Conservation (phyloP, 305 asterid genomes). For the Fraxinus baroniana region DNA sequence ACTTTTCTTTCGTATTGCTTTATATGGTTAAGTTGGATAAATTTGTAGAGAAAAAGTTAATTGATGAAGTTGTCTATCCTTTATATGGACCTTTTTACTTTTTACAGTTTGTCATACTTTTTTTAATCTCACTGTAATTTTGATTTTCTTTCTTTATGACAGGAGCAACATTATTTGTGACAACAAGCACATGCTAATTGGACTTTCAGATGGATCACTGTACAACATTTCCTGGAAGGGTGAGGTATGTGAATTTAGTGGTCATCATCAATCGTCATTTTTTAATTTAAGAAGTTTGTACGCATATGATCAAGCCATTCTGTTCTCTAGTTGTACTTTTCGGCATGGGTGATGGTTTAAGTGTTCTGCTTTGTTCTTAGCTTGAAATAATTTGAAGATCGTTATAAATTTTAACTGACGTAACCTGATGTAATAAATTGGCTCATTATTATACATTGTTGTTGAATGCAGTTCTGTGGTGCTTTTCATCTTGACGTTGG, state of each 20-base stretch:
- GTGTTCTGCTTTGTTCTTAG: neutral
- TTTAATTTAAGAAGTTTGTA: neutral
- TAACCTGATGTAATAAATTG: neutral
- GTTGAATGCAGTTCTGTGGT: conserved; percentile 67
- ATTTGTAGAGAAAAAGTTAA: neutral
- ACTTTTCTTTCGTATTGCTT: neutral
- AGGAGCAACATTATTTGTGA: conserved; percentile 58
- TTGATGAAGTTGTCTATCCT: neutral
- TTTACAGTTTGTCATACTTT: neutral
- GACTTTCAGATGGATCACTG: conserved; percentile 55
- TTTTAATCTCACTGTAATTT: neutral
- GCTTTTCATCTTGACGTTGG: conserved; percentile 57
- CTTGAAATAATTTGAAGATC: neutral
- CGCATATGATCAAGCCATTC: neutral
- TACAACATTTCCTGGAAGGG: conserved; percentile 61
- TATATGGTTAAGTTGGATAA: neutral
- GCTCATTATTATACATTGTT: conserved; percentile 7
- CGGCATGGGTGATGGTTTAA: neutral
- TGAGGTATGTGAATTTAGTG: conserved; percentile 37
- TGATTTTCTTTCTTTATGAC: conserved; percentile 8
- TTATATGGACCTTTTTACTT: neutral
- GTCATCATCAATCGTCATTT: neutral
- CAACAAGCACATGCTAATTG: conserved; percentile 48
- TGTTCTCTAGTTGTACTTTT: neutral
- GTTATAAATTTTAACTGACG: neutral